Base-by-base conservation (phyloP, 75 land plant genomes). In the Isoetes taiwanensis region DNA sequence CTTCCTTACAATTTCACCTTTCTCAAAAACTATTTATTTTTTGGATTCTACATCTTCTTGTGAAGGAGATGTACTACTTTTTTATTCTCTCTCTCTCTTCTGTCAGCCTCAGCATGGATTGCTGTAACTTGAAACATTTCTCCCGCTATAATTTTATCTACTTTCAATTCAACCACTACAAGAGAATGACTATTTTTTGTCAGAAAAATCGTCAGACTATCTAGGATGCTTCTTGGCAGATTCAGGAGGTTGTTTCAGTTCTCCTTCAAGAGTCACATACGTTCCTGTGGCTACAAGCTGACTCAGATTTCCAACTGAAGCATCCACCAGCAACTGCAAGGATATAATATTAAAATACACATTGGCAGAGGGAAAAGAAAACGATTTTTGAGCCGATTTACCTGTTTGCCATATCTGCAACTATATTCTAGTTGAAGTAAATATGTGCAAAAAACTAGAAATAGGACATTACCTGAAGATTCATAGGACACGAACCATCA, bases 381-480 rank as follows among this genome's bases (percentile, higher is more conserved):
- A n/a, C n/a, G n/a, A n/a, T n/a, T n/a, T n/a, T n/a, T n/a, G n/a
- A n/a, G n/a, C n/a, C n/a, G n/a, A n/a, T n/a, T n/a, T n/a, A n/a
- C n/a, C n/a, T n/a, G n/a, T n/a, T n/a, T n/a, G n/a, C n/a, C n/a
- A n/a, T n/a, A n/a, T n/a, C n/a, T n/a, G n/a, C n/a, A n/a, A n/a
- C n/a, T n/a, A n/a, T n/a, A n/a, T n/a, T n/a, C n/a, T n/a, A n/a
- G n/a, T n/a, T n/a, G n/a, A n/a, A n/a, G n/a, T n/a, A n/a, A n/a
- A n/a, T n/a, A n/a, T n/a, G n/a, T n/a, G n/a, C n/a, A n/a, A n/a
- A n/a, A n/a, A n/a, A n/a, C n/a, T n/a, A n/a, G n/a, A n/a, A n/a
- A n/a, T n/a, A n/a, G n/a, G n/a, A n/a, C n/a, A n/a, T n/a, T n/a
- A 84, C 93, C 80, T 90, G 97, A 41, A 90, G 66, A 60, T 83